A percentile compares a stretch with the other conserved stretches of the same genome.
Evolutionary conservation across 495 filamentous ascomycete species (phyloP).

Genomic region (Parmelia sp.): DNA sequence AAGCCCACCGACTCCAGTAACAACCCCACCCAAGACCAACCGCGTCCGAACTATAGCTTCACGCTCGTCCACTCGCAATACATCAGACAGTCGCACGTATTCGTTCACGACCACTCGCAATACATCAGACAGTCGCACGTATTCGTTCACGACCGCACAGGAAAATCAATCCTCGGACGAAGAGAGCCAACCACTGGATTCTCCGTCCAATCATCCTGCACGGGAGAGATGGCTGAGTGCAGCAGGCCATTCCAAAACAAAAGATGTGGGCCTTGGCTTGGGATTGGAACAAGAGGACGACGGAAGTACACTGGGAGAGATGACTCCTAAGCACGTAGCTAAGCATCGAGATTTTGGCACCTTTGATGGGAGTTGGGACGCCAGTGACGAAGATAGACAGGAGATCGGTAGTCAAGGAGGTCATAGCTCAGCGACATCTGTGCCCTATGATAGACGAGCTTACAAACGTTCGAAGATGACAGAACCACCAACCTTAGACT

Average conservation of each 20-base stretch:
- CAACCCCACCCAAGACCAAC: slow-evolving; percentile 55
- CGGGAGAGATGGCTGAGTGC: slow-evolving; percentile 31
- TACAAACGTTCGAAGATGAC: slow-evolving; percentile 1
- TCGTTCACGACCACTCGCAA: slow-evolving; percentile 72
- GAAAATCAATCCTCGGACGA: slow-evolving; percentile 60
- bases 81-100: slow-evolving; percentile 52
- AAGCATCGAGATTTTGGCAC: slow-evolving; percentile 21
- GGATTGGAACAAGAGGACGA: slow-evolving; percentile 41
- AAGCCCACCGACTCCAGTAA: slow-evolving; percentile 68
- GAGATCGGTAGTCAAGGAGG: slow-evolving; percentile 15
- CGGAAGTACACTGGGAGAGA: slow-evolving; percentile 16
- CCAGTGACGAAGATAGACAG: slow-evolving; percentile 21
- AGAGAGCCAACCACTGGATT: slow-evolving; percentile 47
- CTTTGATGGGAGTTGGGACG: slow-evolving; percentile 32
- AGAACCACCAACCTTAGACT: slow-evolving; percentile 9
- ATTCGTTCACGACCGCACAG: slow-evolving; percentile 67
- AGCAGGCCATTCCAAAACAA: slow-evolving; percentile 22
- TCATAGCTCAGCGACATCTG: slow-evolving; percentile 10
- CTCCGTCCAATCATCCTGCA: slow-evolving; percentile 37
- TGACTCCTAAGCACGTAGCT: slow-evolving; percentile 7
- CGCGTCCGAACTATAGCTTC: slow-evolving; percentile 43
- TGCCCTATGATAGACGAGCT: slow-evolving; percentile 2
- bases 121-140: slow-evolving; percentile 49
- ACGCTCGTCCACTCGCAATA: slow-evolving; percentile 33
- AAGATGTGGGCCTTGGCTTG: slow-evolving; percentile 44